phyloP scores from a whole-genome alignment of 805 yeast genomes.

The Wickerhamiella parazyma region DNA sequence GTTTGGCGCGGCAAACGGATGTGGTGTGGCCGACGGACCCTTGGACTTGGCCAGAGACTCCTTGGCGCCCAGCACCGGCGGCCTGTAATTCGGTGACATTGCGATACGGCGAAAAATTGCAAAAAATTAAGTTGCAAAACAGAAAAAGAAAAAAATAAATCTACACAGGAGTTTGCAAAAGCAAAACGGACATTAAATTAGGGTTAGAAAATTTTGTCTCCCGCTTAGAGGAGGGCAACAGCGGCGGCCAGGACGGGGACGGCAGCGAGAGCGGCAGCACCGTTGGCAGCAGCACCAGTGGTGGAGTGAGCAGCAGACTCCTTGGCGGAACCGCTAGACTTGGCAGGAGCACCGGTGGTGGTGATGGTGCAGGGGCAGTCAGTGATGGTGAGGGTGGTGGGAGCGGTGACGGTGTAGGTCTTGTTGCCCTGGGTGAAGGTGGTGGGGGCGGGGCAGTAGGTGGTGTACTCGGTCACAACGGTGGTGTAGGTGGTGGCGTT shows the following conservation, averaged over 20 bases:
- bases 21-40: too few relatives aligned
- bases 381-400: slow-evolving; percentile 76
- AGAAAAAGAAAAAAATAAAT: background rate
- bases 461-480: slow-evolving; percentile 36
- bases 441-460: slow-evolving; percentile 68
- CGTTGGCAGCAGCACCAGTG: slow-evolving; percentile 3
- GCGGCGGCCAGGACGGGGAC: slow-evolving; percentile 5
- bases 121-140: background rate
- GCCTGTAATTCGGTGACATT: too few relatives aligned
- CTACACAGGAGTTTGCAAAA: background rate
- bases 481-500: slow-evolving; percentile 10
- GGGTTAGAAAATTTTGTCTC: background rate
- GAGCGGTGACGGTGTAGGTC: slow-evolving; percentile 39
- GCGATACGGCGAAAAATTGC: too few relatives aligned
- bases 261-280: slow-evolving; percentile 15
- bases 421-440: slow-evolving; percentile 37
- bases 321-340: background rate
- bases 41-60: too few relatives aligned
- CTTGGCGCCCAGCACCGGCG: too few relatives aligned
- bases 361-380: slow-evolving; percentile 65
- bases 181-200: background rate
- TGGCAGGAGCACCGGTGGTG: slow-evolving; percentile 11
- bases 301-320: slow-evolving; percentile 1
- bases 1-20: too few relatives aligned
- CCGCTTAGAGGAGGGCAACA: slow-evolving; percentile 7